Percentiles rank a stretch among this genome's conserved stretches.
phyloP scores from a whole-genome alignment of 305 asterid species.

The Solanum hybrid region DNA sequence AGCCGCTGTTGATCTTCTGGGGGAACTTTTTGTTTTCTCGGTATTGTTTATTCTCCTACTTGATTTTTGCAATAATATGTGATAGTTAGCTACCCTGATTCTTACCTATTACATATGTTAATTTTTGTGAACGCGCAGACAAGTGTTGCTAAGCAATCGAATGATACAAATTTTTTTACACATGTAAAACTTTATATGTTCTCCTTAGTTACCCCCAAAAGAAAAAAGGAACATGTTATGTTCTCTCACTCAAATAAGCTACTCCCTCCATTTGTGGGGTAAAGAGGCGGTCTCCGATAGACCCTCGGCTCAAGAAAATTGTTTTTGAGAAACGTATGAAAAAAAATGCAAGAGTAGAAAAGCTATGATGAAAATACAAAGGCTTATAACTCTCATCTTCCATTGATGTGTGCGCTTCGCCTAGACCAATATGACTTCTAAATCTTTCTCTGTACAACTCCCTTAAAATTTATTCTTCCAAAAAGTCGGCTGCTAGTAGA shows the following conservation, averaged over 20 bases:
- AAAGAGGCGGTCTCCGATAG: not conserved
- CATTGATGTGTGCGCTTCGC: not conserved
- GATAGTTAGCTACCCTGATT: not conserved
- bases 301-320: not conserved
- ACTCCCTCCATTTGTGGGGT: not conserved
- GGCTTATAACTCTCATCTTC: not conserved
- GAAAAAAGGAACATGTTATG: not conserved
- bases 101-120: not conserved
- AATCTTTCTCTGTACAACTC: not conserved
- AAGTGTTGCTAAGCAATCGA: not conserved
- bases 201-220: not conserved
- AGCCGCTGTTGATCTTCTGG: conserved; percentile 70
- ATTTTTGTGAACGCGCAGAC: not conserved
- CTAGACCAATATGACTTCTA: not conserved
- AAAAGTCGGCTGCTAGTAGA: not conserved
- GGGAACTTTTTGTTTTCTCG: conserved; percentile 64
- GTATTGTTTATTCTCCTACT: conserved; percentile 25
- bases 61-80: not conserved
- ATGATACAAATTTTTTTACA: not conserved
- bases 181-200: not conserved
- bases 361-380: not conserved
- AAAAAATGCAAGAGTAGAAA: not conserved
- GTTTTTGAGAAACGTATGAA: not conserved
- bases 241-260: not conserved
- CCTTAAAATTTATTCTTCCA: not conserved